These are phyloP conservation scores for Lycium barbarum DNA, from an alignment of 257 asterid species.

Conservation along the genomic window DNA sequence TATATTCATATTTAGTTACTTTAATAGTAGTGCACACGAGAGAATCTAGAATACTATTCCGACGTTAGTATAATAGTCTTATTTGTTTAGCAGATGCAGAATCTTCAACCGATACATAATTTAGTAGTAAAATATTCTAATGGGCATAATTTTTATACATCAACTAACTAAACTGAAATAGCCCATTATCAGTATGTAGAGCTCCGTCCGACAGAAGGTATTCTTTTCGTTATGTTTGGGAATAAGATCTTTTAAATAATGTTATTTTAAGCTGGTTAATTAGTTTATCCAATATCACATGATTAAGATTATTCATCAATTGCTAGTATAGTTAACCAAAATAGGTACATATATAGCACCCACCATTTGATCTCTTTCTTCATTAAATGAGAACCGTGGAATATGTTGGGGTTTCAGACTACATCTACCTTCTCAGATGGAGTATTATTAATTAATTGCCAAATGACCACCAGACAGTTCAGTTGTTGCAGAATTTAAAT, in stretches of 20 bases:
- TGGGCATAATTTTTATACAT: background rate
- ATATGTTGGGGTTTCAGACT: background rate
- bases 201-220: slow-evolving; percentile 27
- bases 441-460: slow-evolving; percentile 24
- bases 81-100: background rate
- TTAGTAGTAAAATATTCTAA: background rate
- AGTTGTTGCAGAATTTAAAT: background rate
- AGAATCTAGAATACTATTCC: background rate
- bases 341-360: background rate
- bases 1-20: too few species aligned
- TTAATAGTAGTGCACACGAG: background rate
- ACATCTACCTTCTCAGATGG: background rate
- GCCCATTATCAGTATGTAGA: slow-evolving; percentile 18
- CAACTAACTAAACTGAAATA: slow-evolving; percentile 26
- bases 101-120: slow-evolving; percentile 16
- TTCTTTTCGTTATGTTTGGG: background rate
- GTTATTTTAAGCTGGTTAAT: background rate
- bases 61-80: too few species aligned
- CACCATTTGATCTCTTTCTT: background rate
- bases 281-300: background rate
- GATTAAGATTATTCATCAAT: background rate
- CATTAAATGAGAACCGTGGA: background rate
- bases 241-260: background rate
- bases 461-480: slow-evolving; percentile 10
- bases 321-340: background rate